Percentiles rank a stretch among this genome's conserved stretches.
Conservation (phyloP, 768 basidiomycete genomes). For the Tulasnella sp. region DNA sequence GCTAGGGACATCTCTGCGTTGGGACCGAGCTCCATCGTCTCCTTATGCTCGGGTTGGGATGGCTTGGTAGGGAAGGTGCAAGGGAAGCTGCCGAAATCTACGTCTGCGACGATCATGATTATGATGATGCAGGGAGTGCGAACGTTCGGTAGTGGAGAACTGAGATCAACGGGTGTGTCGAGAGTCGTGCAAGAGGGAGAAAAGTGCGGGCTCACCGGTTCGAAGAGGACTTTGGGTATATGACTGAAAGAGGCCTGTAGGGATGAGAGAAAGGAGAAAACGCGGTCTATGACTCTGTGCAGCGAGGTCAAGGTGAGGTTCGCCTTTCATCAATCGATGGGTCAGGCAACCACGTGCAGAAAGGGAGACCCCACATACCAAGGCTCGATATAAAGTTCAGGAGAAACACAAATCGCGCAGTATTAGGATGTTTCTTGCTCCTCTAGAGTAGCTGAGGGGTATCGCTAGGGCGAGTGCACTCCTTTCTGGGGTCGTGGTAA, state of each 20-base stretch:
- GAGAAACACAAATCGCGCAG: background rate
- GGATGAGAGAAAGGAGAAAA: background rate
- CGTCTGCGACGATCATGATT: background rate
- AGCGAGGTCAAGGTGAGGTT: background rate
- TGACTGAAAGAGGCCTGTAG: background rate
- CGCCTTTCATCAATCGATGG: background rate
- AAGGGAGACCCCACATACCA: background rate
- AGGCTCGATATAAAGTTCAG: background rate
- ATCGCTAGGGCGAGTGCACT: background rate
- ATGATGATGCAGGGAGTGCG: background rate
- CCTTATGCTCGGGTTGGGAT: background rate
- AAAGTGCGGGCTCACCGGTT: background rate
- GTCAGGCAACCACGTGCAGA: background rate
- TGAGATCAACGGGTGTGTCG: background rate
- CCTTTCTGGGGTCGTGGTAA: background rate
- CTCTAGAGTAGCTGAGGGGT: background rate
- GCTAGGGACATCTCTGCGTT: conserved; percentile 1
- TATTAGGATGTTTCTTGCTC: background rate
- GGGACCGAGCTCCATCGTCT: background rate
- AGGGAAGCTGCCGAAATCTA: background rate
- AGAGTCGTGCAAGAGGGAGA: background rate
- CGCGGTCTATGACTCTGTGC: background rate
- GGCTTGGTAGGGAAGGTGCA: background rate
- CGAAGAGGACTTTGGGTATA: background rate
- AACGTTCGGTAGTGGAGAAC: background rate